Conservation (phyloP, 2,329 filamentous ascomycete species). For the Capronia coronata region DNA sequence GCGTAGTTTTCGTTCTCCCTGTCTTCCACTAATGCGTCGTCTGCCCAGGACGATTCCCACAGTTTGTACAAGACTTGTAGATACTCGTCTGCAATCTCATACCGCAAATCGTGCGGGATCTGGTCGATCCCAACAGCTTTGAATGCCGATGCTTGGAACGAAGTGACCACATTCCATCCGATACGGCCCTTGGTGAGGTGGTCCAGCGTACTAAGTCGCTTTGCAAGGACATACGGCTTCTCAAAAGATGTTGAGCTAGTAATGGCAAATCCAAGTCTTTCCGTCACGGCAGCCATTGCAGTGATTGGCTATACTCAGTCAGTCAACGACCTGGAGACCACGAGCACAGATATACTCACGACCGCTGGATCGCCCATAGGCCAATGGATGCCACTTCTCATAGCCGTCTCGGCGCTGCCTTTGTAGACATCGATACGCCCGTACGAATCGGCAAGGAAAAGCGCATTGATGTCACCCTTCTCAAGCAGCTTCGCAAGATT, state of each 20-base stretch:
- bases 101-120: conserved; percentile 55
- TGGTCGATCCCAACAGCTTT: conserved; percentile 42
- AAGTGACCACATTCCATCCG: conserved; percentile 63
- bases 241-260: conserved; percentile 59
- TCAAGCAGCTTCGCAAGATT: conserved; percentile 51
- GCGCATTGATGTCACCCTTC: conserved; percentile 51
- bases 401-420: conserved; percentile 49
- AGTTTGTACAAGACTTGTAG: conserved; percentile 56
- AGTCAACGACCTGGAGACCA: not conserved
- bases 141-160: conserved; percentile 56
- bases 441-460: conserved; percentile 56
- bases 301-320: conserved; percentile 45
- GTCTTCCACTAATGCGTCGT: conserved; percentile 52
- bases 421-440: conserved; percentile 33
- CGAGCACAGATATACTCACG: conserved; percentile 31
- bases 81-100: conserved; percentile 57
- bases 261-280: conserved; percentile 57
- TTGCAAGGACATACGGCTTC: conserved; percentile 55
- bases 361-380: conserved; percentile 58
- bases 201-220: conserved; percentile 56
- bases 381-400: conserved; percentile 56
- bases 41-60: conserved; percentile 52
- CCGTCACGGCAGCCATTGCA: conserved; percentile 62
- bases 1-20: conserved; percentile 50
- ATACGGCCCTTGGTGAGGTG: conserved; percentile 56